Base-by-base conservation (phyloP, 2,329 filamentous ascomycete species). In the Zymoseptoria pseudotritici region DNA sequence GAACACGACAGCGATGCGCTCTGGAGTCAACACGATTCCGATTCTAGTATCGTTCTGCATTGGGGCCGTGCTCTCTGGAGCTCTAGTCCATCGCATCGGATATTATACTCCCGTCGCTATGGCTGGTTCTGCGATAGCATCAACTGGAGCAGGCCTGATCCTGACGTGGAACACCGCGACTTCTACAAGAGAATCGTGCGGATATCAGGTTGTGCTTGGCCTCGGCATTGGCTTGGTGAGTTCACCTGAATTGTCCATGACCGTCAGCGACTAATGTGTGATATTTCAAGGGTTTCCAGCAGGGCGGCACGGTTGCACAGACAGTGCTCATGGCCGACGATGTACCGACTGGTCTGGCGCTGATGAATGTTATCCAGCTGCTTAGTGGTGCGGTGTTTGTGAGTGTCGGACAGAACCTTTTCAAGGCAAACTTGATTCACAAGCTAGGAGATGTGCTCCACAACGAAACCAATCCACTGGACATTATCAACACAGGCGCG, bases 321-420 rank as follows among this genome's bases (percentile, higher is more conserved):
- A 69, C 68, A 10, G 59, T 67, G 6, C 71, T 76, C 1, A 56
- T 67, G 13, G 61, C 70, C 3, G 66, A 70, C 13, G 76, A 78
- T 53, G 67, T 78, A 50, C 69, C 73, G 2, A 65, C 72, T 13
- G 72, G 71, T 13, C 76, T 72, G 8, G 71, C 76, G 1, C 67
- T 77, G 13, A 64, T 73, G 0, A 66, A 76, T 52, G 76, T 89
- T 74, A 85, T 83, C 74, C 84, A 88, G 68, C 79, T 80, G 1
- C 78, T 89, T 3, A 86, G 86, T 50, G 86, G 86, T 4, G 84
- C 87, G 2, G 73, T 90, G 22, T 83, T 84, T 65, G 82, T 90
- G 54, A 81, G 83, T 5, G 82, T 88, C 10, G 82, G 83, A 9
- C 84, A 90, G 70, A 83, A 85, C 20, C 79, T 88, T 53, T 89